Conservation (phyloP, 345 rosid species). For the Schrenkiella parvula region DNA sequence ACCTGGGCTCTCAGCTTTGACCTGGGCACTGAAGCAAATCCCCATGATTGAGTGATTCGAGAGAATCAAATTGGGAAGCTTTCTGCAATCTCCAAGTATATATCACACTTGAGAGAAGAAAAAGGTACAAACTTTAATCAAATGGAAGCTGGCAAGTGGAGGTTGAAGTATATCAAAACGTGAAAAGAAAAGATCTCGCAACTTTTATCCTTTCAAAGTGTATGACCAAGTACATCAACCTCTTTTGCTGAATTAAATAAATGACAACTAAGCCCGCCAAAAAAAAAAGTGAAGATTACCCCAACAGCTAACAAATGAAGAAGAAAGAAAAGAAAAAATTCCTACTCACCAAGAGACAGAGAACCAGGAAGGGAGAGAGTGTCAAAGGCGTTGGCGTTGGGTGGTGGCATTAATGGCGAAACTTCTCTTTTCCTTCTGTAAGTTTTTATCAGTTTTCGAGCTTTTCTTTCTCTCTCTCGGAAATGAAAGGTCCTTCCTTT, state of each 20-base stretch:
- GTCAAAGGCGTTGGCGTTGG: constrained; percentile 3
- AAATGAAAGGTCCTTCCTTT: not conserved
- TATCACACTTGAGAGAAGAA: constrained; percentile 35
- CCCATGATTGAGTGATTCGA: constrained; percentile 51
- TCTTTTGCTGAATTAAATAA: not conserved
- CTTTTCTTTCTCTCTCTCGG: not conserved
- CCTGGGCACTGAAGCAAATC: constrained; percentile 77
- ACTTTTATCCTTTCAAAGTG: not conserved
- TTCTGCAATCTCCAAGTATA: constrained; percentile 30
- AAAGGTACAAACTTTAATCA: constrained; percentile 17
- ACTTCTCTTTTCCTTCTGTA: not conserved
- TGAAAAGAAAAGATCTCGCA: constrained; percentile 25
- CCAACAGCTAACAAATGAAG: constrained; percentile 15
- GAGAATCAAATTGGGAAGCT: constrained; percentile 22
- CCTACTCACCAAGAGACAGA: constrained; percentile 22
- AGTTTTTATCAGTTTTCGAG: not conserved
- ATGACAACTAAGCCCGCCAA: not conserved
- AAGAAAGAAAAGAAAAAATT: constrained; percentile 16
- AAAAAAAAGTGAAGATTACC: not conserved
- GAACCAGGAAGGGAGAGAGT: not conserved
- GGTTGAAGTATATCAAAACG: constrained; percentile 32
- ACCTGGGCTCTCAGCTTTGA: constrained; percentile 82
- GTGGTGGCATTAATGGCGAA: constrained; percentile 29
- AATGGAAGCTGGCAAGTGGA: constrained; percentile 16
- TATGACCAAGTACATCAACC: constrained; percentile 10